Evolutionary conservation across 1,284 basidiomycete species (phyloP), one percentile per base, ranked within the genome.

Genomic region (Ganoderma leucocontextum): DNA sequence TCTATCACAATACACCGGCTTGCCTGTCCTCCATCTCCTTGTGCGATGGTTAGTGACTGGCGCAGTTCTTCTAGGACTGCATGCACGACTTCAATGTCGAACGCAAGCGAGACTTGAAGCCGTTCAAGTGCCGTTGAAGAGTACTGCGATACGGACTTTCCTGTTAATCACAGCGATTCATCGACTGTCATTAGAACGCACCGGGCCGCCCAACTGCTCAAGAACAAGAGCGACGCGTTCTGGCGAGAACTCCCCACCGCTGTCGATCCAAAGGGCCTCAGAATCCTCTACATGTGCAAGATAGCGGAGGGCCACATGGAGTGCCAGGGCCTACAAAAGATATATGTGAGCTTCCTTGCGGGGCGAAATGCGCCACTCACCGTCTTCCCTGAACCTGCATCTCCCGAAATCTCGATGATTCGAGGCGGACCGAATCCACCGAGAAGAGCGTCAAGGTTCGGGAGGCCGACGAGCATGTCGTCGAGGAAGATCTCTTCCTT

Each of bases 231-330:
- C 70, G 1, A 87, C 83, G 59, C 82, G 81, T 22, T 88, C 85
- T 0, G 81, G 80, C 41, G 89, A 85, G 76, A 94, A 91, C 65
- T 88, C 88, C 3, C 91, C 90, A 0, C 82, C 84, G 10, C 89
- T 90, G 73, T 94, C 92, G 55, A 94, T 84, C 92, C 92, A 94
- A 9, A 88, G 75, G 0, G 83, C 86, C 60, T 76, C 81, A 4
- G 82, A 78, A 22, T 82, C 73, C 25, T 72, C 65, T 68, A 82
- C 65, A 9, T 74, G 70, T 0, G 79, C 75, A 1, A 94, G 83
- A 74, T 88, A 82, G 22, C 82, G 82, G 25, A 92, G 77, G 41
- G 86, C 82, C 6, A 90, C 77, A 66, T 92, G 88, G 33, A 90
- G 76, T 1, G 86, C 87, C 12, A 94, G 79, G 19, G 82, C 80